phyloP scores from a whole-genome alignment of 805 yeast species.

The Spathaspora hagerdaliae region DNA sequence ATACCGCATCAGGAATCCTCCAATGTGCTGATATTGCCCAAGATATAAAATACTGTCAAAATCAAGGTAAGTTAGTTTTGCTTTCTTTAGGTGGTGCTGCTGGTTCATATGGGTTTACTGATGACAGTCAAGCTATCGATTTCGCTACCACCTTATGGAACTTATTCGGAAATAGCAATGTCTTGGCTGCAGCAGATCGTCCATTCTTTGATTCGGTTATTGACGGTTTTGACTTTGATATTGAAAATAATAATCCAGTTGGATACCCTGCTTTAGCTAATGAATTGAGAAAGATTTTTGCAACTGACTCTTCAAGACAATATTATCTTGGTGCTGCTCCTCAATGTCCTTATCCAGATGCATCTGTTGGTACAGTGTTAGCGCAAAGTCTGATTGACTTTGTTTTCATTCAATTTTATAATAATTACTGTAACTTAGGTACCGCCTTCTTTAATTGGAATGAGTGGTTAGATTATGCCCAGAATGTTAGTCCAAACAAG shows the following conservation, averaged over 20 bases:
- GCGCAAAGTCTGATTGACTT: constrained; percentile 23
- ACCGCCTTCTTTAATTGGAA: constrained; percentile 28
- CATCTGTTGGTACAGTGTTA: constrained; percentile 30
- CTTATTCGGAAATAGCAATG: constrained; percentile 34
- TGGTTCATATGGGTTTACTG: constrained; percentile 38
- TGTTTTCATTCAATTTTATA: constrained; percentile 38
- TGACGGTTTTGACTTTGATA: constrained; percentile 82
- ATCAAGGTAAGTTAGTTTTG: constrained; percentile 70
- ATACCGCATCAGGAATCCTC: constrained; percentile 37
- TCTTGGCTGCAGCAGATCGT: constrained; percentile 21
- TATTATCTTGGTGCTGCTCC: constrained; percentile 36
- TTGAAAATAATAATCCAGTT: constrained; percentile 52
- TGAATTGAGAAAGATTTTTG: constrained; percentile 17
- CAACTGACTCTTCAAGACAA: constrained; percentile 22
- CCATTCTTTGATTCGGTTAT: constrained; percentile 71
- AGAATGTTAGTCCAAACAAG: constrained; percentile 24
- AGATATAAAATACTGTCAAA: constrained; percentile 75
- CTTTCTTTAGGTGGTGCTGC: constrained; percentile 62
- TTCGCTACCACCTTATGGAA: constrained; percentile 46
- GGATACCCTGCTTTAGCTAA: constrained; percentile 64
- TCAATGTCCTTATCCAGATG: constrained; percentile 38
- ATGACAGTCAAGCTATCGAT: constrained; percentile 47
- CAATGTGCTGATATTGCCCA: constrained; percentile 42
- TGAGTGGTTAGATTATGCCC: constrained; percentile 31
- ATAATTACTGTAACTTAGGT: constrained; percentile 29